Conservation (phyloP, 129 eudicot species). For the Pseudognaphalium luteoalbum region DNA sequence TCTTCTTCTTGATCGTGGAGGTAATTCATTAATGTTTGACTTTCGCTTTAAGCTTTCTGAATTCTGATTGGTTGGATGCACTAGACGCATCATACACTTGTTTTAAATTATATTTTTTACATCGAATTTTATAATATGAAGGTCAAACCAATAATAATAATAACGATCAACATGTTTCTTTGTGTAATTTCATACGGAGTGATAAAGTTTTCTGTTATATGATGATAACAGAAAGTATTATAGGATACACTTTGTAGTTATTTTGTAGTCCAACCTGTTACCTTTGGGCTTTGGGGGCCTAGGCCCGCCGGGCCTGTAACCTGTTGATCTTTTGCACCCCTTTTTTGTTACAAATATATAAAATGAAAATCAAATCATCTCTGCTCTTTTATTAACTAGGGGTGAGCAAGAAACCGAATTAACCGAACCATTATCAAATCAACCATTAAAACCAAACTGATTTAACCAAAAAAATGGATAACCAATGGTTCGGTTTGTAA, state of each 20-base stretch:
- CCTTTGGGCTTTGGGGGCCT: background rate
- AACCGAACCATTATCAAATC: no score
- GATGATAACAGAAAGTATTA: background rate
- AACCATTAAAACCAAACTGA: no score
- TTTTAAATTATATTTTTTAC: background rate
- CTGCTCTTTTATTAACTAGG: no score
- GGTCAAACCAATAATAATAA: background rate
- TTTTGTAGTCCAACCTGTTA: background rate
- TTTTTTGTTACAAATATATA: background rate
- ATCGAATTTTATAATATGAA: background rate
- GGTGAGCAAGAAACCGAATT: no score
- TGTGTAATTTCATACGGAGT: no score
- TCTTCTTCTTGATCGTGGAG: slow-evolving; percentile 97
- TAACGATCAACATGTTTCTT: no score
- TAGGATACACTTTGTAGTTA: background rate
- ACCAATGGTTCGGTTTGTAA: no score
- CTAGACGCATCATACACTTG: background rate
- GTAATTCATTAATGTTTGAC: slow-evolving; percentile 35
- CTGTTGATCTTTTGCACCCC: background rate
- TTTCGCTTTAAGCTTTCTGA: slow-evolving; percentile 16
- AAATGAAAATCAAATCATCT: background rate
- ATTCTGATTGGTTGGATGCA: slow-evolving; percentile 16
- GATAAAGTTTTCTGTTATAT: no score
- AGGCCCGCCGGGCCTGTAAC: background rate
- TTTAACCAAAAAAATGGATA: no score